Evolutionary conservation across 164 flowering plant species (phyloP), one percentile per base, ranked within the genome.

Genomic region (Tetracentron sinense): DNA sequence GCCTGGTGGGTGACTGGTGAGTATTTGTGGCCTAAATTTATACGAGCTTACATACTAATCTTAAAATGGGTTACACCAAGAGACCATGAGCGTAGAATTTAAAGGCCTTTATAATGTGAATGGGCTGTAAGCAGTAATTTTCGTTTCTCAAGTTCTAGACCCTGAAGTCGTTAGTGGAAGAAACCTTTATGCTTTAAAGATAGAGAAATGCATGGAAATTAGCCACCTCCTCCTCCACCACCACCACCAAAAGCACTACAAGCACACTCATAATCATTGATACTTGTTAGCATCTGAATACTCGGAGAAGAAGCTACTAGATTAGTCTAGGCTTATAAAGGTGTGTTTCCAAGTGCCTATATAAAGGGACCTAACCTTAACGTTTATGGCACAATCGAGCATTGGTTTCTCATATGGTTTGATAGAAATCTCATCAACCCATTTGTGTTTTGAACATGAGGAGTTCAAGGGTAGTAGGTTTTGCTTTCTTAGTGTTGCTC

Each of bases 401-500:
- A 19, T 31, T 44, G 6, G 2, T 17, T 4, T 2, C 14, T 10
- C 14, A 4, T 12, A 38, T 12, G 14, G 8, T 8, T 12, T 8
- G 14, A 55, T 29, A 23, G 21, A 28, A 33, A 12, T 16, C 20
- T 15, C 3, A 7, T 10, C 20, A 14, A 2, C 10, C 20, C 6
- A 54, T 42, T 42, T 54, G 14, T 16, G 22, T 29, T 44, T 22
- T 46, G 14, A 44, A 42, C 12, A 64, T 64, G 68, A 61, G 31
- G 61, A 64, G 61, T 48, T 22, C 61, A 10, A 56, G 61, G 44
- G 51, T 63, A 6, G 7, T 42, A 38, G 51, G 42, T 54, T 0
- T 28, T 63, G n/a, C n/a, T 26, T 54, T 72, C 50, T 60, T 63
- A 52, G 63, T 60, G 3, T 38, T 72, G 58, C 51, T 72, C 21